phyloP scores from a whole-genome alignment of 768 basidiomycete genomes.

The Lactifluus rugatus region DNA sequence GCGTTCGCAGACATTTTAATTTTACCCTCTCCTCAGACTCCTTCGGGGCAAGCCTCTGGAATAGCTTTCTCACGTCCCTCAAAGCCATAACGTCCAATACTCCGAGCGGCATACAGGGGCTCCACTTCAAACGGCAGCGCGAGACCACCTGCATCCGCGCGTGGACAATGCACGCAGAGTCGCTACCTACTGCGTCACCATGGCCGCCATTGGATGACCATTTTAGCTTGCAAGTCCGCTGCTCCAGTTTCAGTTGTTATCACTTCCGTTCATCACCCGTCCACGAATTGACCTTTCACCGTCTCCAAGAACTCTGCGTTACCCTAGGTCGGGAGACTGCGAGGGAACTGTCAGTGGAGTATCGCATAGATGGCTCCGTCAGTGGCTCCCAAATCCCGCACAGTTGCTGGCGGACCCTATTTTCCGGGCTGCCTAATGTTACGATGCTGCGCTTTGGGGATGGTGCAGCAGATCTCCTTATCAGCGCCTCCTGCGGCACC shows the following conservation, averaged over 20 bases:
- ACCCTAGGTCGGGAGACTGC: neutral
- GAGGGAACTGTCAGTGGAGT: neutral
- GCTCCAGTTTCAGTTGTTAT: neutral
- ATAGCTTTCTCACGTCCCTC: neutral
- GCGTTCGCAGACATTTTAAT: conserved; percentile 1
- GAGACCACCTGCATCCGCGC: neutral
- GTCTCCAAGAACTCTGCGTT: conserved; percentile 3
- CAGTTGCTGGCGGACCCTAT: neutral
- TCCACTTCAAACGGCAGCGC: conserved; percentile 1
- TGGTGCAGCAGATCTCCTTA: neutral
- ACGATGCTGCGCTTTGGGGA: neutral
- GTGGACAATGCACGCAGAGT: neutral
- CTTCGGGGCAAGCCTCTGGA: neutral
- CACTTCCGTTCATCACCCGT: neutral
- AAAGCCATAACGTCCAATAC: neutral
- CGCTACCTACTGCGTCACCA: neutral
- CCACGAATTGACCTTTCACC: neutral
- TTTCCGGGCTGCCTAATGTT: neutral
- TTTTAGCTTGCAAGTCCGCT: neutral
- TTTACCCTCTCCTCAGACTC: neutral
- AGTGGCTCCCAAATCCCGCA: neutral
- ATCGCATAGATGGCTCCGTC: neutral
- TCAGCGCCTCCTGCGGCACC: conserved; percentile 2
- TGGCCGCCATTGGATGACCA: conserved; percentile 1
- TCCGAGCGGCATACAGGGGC: neutral